A percentile compares a stretch with the other conserved stretches of the same genome.
Conservation (phyloP, 495 filamentous ascomycete genomes). For the Bathelium albidoporum region DNA sequence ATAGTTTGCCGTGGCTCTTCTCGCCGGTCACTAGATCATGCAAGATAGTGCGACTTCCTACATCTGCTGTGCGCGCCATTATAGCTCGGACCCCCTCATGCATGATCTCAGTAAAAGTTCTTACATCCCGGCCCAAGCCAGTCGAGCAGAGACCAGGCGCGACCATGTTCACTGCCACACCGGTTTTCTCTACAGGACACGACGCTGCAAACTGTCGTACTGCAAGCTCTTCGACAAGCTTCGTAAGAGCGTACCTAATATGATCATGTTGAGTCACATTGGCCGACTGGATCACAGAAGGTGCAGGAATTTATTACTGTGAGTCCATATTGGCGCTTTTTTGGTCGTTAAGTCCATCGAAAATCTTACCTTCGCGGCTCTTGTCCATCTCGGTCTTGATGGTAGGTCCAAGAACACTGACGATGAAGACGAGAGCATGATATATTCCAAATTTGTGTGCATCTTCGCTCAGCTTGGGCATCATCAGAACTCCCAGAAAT, state of each 20-base stretch:
- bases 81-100: neutral
- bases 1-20: constrained; percentile 2
- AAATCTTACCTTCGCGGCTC: neutral
- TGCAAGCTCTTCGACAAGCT: neutral
- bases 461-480: constrained; percentile 30
- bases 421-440: constrained; percentile 18
- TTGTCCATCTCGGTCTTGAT: constrained; percentile 5
- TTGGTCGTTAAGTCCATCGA: constrained; percentile 5
- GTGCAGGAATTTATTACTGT: constrained; percentile 10
- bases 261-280: neutral
- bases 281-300: neutral
- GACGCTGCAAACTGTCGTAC: constrained; percentile 7
- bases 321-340: neutral
- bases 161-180: neutral
- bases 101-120: constrained; percentile 10
- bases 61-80: constrained; percentile 2
- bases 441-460: constrained; percentile 19
- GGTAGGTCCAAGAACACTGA: constrained; percentile 7
- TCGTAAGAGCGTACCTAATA: neutral
- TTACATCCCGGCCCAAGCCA: neutral
- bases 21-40: neutral
- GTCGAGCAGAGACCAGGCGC: constrained; percentile 1
- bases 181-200: constrained; percentile 11
- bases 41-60: constrained; percentile 7
- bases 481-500: constrained; percentile 34